Evolutionary conservation across 2,329 filamentous ascomycete species (phyloP).

Genomic region (Clonostachys rhizophaga): DNA sequence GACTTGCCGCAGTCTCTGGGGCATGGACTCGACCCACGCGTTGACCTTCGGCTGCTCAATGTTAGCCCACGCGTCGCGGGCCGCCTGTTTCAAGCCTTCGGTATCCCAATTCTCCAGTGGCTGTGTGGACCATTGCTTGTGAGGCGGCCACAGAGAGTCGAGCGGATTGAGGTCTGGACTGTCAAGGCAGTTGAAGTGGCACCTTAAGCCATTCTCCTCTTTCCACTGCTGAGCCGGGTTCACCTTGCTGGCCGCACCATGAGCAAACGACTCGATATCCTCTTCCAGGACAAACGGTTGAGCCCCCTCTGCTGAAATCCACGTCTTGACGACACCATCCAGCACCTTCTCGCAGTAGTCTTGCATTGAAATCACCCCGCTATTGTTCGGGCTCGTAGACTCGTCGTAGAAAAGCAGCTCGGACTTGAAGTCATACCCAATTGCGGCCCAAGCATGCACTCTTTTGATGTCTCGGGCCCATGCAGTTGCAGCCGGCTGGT

Average conservation of each 20-base stretch:
- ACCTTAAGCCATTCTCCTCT: slow-evolving; percentile 19
- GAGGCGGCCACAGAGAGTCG: slow-evolving; percentile 24
- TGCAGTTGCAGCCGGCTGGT: slow-evolving; percentile 8
- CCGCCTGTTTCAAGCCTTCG: slow-evolving; percentile 20
- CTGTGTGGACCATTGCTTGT: slow-evolving; percentile 24
- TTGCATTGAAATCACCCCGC: slow-evolving; percentile 23
- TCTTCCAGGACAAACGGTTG: slow-evolving; percentile 24
- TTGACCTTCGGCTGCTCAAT: slow-evolving; percentile 23
- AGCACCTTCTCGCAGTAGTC: slow-evolving; percentile 26
- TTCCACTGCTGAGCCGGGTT: slow-evolving; percentile 29
- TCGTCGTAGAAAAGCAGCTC: slow-evolving; percentile 29
- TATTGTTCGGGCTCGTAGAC: slow-evolving; percentile 21
- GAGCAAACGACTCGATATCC: slow-evolving; percentile 25
- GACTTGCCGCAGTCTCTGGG: slow-evolving; percentile 21
- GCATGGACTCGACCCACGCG: slow-evolving; percentile 30
- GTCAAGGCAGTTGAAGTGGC: slow-evolving; percentile 27
- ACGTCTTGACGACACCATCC: slow-evolving; percentile 22
- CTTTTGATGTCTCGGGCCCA: slow-evolving; percentile 25
- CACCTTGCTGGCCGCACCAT: slow-evolving; percentile 25
- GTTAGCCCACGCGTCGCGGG: slow-evolving; percentile 17
- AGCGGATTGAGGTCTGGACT: slow-evolving; percentile 28
- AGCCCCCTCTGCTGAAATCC: slow-evolving; percentile 7
- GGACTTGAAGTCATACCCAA: slow-evolving; percentile 28
- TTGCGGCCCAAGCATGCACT: slow-evolving; percentile 25
- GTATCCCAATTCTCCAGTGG: slow-evolving; percentile 22